Evolutionary conservation across 2,329 filamentous ascomycete species (phyloP).

Genomic region (Verticillium nonalfalfae): DNA sequence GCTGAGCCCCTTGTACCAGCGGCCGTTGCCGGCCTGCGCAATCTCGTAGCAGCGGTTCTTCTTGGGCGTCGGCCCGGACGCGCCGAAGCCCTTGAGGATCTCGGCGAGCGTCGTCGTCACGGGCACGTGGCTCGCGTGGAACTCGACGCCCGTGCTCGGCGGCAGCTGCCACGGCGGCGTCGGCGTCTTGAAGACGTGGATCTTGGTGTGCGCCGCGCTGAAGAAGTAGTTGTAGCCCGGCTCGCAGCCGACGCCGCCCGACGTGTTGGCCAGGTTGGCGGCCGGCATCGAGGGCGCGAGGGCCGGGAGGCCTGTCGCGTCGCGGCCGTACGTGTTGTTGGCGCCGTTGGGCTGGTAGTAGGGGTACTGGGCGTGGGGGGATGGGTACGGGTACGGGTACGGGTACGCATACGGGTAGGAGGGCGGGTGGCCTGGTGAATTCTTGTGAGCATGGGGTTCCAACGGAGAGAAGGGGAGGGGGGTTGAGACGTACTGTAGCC

Average conservation of each 20-base stretch:
- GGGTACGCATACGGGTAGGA: background rate
- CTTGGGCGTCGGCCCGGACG: conserved; percentile 38
- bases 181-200: conserved; percentile 49
- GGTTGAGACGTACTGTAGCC: conserved; percentile 3
- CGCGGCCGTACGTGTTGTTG: conserved; percentile 26
- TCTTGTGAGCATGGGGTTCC: background rate
- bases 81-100: conserved; percentile 53
- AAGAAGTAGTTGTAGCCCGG: conserved; percentile 61
- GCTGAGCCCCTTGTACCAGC: conserved; percentile 51
- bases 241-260: conserved; percentile 51
- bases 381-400: background rate
- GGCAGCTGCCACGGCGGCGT: conserved; percentile 47
- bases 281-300: conserved; percentile 41
- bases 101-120: conserved; percentile 45
- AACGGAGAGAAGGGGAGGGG: background rate
- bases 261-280: conserved; percentile 48
- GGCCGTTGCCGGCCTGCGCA: conserved; percentile 45
- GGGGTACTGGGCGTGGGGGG: conserved; percentile 7
- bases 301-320: conserved; percentile 33
- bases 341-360: conserved; percentile 31
- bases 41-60: conserved; percentile 55
- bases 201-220: conserved; percentile 48
- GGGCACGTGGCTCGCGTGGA: conserved; percentile 46
- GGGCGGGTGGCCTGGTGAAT: background rate
- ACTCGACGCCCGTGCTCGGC: conserved; percentile 32